Evolutionary conservation across 257 asterid genomes (phyloP).

Genomic region (Solanum paucissectum): DNA sequence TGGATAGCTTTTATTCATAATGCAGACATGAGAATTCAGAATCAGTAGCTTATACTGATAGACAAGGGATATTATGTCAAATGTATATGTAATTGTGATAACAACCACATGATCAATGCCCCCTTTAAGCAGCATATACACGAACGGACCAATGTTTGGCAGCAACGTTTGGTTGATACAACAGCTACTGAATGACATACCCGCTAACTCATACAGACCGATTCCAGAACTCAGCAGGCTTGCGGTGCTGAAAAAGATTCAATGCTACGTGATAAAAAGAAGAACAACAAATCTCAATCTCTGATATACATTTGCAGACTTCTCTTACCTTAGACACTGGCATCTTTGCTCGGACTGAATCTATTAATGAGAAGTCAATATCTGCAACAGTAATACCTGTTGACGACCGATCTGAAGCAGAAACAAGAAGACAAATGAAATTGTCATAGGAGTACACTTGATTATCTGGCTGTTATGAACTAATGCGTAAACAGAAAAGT

Average conservation of each 20-base stretch:
- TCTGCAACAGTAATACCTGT: slow-evolving; percentile 92
- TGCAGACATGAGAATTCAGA: neutral
- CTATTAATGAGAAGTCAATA: slow-evolving; percentile 54
- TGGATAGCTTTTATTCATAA: neutral
- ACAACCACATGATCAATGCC: neutral
- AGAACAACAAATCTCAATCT: neutral
- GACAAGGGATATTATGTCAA: neutral
- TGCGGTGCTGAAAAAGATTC: slow-evolving; percentile 47
- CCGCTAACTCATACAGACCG: slow-evolving; percentile 18
- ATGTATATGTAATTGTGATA: neutral
- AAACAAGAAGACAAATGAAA: neutral
- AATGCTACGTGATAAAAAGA: neutral
- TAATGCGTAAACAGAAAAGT: neutral
- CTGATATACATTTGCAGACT: neutral
- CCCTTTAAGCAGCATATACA: neutral
- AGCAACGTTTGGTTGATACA: neutral
- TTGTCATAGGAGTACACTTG: neutral
- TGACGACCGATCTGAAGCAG: slow-evolving; percentile 44
- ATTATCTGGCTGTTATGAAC: neutral
- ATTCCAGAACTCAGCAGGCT: slow-evolving; percentile 62
- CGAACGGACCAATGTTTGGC: neutral
- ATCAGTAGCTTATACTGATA: neutral
- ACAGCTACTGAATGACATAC: neutral
- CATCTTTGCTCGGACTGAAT: slow-evolving; percentile 75
- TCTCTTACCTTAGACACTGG: slow-evolving; percentile 41